Evolutionary conservation across 805 yeast species (phyloP).

Genomic region (Starmerella vaccinii): DNA sequence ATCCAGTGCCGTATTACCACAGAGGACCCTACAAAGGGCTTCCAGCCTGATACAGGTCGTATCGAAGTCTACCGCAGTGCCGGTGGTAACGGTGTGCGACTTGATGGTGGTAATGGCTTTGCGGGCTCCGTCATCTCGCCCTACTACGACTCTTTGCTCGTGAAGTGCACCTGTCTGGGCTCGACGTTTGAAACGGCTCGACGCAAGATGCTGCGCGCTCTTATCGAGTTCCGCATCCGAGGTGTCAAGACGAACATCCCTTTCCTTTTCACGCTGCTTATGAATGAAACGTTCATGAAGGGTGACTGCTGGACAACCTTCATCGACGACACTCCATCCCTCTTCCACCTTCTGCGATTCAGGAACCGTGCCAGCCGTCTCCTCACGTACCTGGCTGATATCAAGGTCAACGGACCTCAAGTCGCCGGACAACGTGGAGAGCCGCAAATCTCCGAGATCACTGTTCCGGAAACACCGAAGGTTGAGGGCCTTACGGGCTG

Average conservation of each 20-base stretch:
- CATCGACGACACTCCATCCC: conserved; percentile 93
- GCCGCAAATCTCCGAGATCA: conserved; percentile 78
- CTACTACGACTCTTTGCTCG: conserved; percentile 96
- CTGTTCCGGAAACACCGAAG: conserved; percentile 43
- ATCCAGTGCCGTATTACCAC: conserved; percentile 99
- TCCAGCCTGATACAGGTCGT: conserved; percentile 98
- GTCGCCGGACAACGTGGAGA: conserved; percentile 91
- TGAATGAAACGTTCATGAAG: conserved; percentile 73
- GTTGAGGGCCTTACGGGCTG: conserved; percentile 67
- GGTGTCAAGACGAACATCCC: conserved; percentile 99
- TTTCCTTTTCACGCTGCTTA: conserved; percentile 79
- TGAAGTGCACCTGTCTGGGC: conserved; percentile 94
- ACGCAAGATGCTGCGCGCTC: conserved; percentile 93
- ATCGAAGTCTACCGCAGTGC: conserved; percentile 96
- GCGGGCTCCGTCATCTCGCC: conserved; percentile 96
- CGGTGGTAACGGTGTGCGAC: conserved; percentile 98
- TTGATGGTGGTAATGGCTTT: conserved; percentile 97
- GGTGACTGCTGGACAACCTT: conserved; percentile 98
- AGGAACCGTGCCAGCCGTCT: conserved; percentile 95
- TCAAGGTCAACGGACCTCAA: conserved; percentile 91
- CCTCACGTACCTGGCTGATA: conserved; percentile 80
- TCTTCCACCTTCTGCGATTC: conserved; percentile 88
- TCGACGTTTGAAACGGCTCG: conserved; percentile 93
- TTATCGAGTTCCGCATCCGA: conserved; percentile 95
- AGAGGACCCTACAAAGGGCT: conserved; percentile 91